Evolutionary conservation across 352 stramenopile species (phyloP), one percentile per base, ranked within the genome.

Genomic region (Pythium dissimile): DNA sequence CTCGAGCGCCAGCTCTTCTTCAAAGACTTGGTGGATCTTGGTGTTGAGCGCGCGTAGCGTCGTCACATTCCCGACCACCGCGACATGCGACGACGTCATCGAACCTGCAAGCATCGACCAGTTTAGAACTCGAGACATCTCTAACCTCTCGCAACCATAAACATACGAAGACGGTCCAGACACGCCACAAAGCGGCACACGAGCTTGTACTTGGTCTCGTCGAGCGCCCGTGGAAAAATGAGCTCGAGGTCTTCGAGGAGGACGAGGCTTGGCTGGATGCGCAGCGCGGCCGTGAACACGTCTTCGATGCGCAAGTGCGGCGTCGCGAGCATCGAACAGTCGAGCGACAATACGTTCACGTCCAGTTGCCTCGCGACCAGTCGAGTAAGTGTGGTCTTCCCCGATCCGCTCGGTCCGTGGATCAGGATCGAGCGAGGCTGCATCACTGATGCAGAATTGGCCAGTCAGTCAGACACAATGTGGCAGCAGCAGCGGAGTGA

Each of bases 211-310:
- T 88, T 89, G 27, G 60, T 72, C 45, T 86, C 83, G n/a, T 91
- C 74, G 20, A 92, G 52, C 5, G 67, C 77, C 28, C 69, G 71
- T 0, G 85, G 83, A 28, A 92, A 95, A 32, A 92, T 58, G 15
- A 91, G 48, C 44, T 95, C 85, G 1, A 95, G 59, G 32, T 93
- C 74, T 51, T 92, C 80, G 3, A 95, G 43, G 18, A 88, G 38
- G 20, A 95, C 37, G 16, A 95, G 52, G 24, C 75, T 73, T 2
- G 85, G 85, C 34, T 92, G 80, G 38, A 89, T 84, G 30, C 81
- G 79, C 18, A 91, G 31, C 3, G 75, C 80, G n/a, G 77, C 81
- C 1, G 72, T 77, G 35, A 93, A 92, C 18, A 90, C 69, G 18
- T 88, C 66, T 50, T 86, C 66, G 16, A 92, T 59, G 13, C 67